Conservation (phyloP, 169 alveolate species). For the Cryptosporidium canis region DNA sequence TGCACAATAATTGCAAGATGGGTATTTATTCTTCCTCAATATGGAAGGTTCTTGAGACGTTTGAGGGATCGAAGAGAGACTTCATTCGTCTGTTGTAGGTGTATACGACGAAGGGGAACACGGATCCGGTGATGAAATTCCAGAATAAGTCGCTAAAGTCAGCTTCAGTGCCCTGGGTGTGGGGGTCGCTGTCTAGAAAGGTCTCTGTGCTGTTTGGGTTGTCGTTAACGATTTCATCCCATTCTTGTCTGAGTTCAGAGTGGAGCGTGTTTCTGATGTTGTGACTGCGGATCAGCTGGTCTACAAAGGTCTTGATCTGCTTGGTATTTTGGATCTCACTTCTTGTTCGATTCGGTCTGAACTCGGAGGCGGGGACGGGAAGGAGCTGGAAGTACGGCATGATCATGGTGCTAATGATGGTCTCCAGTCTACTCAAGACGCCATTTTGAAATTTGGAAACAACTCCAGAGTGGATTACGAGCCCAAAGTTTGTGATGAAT, state of each 20-base stretch:
- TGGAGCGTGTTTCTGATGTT: neutral
- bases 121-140: neutral
- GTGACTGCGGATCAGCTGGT: neutral
- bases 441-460: conserved; percentile 14
- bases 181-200: neutral
- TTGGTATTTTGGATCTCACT: neutral
- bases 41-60: conserved; percentile 19
- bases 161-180: neutral
- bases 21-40: neutral
- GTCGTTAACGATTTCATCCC: conserved; percentile 4
- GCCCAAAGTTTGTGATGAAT: neutral
- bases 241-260: neutral
- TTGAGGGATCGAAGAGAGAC: neutral
- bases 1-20: too few relatives aligned
- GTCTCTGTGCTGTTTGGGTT: neutral
- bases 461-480: neutral
- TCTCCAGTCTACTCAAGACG: neutral
- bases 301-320: neutral
- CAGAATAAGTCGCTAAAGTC: conserved; percentile 1
- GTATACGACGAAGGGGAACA: neutral
- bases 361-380: neutral
- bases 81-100: conserved; percentile 4
- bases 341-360: neutral
- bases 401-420: neutral
- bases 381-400: conserved; percentile 4